Conservation (phyloP, 768 basidiomycete genomes). For the Russula foetens region DNA sequence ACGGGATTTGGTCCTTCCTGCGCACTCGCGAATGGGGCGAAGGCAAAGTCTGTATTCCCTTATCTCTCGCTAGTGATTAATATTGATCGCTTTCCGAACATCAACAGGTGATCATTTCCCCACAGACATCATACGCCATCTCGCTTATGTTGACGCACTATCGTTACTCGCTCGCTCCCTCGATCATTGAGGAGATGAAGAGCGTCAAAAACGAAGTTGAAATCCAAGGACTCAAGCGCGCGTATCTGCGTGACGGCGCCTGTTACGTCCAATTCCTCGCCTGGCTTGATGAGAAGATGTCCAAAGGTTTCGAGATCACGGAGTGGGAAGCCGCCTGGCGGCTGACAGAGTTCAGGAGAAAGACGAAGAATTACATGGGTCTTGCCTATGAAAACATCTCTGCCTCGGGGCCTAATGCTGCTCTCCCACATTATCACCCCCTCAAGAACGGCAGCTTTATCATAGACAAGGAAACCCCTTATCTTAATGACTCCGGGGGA, state of each 20-base stretch:
- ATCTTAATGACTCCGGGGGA: constrained; percentile 91
- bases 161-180: constrained; percentile 66
- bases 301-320: constrained; percentile 71
- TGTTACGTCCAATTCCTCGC: constrained; percentile 82
- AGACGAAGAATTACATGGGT: constrained; percentile 69
- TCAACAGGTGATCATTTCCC: constrained; percentile 52
- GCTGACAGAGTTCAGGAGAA: constrained; percentile 65
- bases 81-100: not conserved
- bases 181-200: constrained; percentile 69
- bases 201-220: constrained; percentile 85
- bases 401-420: constrained; percentile 85
- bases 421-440: constrained; percentile 89
- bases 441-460: constrained; percentile 54
- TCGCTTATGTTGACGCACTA: constrained; percentile 78
- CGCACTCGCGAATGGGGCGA: constrained; percentile 68
- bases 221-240: constrained; percentile 70
- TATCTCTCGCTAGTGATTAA: not conserved
- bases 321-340: constrained; percentile 90
- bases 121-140: constrained; percentile 75
- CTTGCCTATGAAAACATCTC: constrained; percentile 88
- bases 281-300: constrained; percentile 80
- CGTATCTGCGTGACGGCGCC: constrained; percentile 86
- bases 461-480: constrained; percentile 75
- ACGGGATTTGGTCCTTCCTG: constrained; percentile 73
- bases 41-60: constrained; percentile 47